Base-by-base conservation (phyloP, 1,139 yeast genomes). In the Geotrichum reessii region DNA sequence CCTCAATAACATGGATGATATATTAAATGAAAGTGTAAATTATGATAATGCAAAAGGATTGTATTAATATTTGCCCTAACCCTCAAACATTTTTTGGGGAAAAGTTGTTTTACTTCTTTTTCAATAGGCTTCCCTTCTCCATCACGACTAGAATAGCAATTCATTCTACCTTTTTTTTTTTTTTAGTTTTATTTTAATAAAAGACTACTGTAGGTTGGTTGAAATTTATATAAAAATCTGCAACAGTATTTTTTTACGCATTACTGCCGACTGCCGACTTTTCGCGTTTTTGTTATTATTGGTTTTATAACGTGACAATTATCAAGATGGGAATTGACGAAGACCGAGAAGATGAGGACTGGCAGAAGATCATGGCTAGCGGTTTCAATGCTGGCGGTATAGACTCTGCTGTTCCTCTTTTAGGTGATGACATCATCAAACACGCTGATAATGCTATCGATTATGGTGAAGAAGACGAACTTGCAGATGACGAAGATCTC, bases 371-470 rank as follows among this genome's bases (percentile, higher is more conserved):
- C 27, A 61, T 66, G 55, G 57, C 65, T 40, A 65, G 65, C 21
- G 66, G 63, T n/a, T 61, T 62, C 27, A 55, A 63, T 11, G 67
- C 65, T 21, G 68, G 59, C 14, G 64, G 67, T 21, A 50, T 66
- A 51, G 63, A 63, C 31, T 53, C 63, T 21, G 61, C 58, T 12
- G 60, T 68, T 47, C 69, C 71, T 9, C 58, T 17, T 9, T 53
- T 57, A 12, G 63, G 70, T 46, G 65, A 67, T 40, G 71, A 70
- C 12, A 69, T 69, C 17, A 76, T 83, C 57, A 71, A 80, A 60
- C 98, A 92, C 71, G 93, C 95, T 0, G 97, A 84, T 4, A 93
- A 92, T 70, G 98, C 99, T n/a, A 77, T 91, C 50, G 98, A 93
- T 72, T 93, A 88, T 70, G 97, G 90, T 67, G 97, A 90, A 69